A percentile compares a stretch with the other conserved stretches of the same genome.
Conservation (phyloP, 169 alveolate genomes). For the Plasmodium sp. region DNA sequence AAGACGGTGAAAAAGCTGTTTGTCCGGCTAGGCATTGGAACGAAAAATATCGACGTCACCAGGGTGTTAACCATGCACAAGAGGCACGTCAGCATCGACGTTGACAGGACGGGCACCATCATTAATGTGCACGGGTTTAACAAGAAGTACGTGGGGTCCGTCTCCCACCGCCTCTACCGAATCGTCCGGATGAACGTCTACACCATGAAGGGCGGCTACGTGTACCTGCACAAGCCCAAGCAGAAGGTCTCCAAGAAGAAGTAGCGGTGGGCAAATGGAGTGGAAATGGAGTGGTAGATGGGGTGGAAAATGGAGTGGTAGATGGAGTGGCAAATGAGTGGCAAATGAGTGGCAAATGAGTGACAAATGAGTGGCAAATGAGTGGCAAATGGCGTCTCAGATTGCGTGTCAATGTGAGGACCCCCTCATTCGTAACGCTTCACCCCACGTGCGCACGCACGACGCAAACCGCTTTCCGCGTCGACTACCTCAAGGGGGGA, state of each 20-base stretch:
- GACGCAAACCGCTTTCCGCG: background rate
- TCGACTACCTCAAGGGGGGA: background rate
- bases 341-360: no score
- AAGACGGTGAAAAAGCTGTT: constrained; percentile 87
- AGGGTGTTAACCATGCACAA: constrained; percentile 85
- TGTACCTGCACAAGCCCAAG: constrained; percentile 85
- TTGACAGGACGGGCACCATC: constrained; percentile 82
- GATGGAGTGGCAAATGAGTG: no score
- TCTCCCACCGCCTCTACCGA: constrained; percentile 84
- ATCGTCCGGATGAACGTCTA: constrained; percentile 88
- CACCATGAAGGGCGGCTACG: constrained; percentile 91
- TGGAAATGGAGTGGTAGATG: no score
- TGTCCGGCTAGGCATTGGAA: constrained; percentile 90
- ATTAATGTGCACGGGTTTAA: constrained; percentile 87
- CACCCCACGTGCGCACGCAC: background rate
- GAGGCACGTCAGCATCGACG: constrained; percentile 82
- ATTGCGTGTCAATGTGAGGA: background rate
- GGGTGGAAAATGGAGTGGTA: no score
- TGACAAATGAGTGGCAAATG: no score
- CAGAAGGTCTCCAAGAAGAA: constrained; percentile 85
- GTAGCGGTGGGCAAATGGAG: constrained; percentile 4
- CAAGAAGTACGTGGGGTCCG: constrained; percentile 89
- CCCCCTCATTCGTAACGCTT: background rate
- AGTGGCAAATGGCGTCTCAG: no score
- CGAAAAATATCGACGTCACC: constrained; percentile 87